Evolutionary conservation across 2,329 filamentous ascomycete genomes (phyloP).

Genomic region (Albophoma yamanashiensis): DNA sequence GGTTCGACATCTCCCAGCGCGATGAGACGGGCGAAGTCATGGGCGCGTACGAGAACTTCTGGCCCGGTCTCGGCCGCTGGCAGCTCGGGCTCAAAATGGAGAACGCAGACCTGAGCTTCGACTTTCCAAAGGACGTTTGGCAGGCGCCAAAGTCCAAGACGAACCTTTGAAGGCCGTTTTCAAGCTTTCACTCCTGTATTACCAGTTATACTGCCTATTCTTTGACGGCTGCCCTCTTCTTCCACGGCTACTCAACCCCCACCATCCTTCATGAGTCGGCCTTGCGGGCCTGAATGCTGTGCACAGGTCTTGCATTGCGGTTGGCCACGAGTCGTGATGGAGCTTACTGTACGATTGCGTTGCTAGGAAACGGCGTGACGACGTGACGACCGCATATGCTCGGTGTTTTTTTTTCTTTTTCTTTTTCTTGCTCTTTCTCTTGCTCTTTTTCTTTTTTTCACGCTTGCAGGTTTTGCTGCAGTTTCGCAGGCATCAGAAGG

Average conservation of each 20-base stretch:
- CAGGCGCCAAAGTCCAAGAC: not conserved
- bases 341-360: not conserved
- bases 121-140: constrained; percentile 15
- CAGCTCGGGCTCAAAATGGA: constrained; percentile 29
- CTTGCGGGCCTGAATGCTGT: not conserved
- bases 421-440: not conserved
- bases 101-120: constrained; percentile 20
- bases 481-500: not conserved
- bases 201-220: not conserved
- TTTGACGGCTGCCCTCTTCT: not conserved
- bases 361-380: not conserved
- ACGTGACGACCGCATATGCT: not conserved
- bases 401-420: not conserved
- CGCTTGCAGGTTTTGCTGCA: not conserved
- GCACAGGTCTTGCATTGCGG: not conserved
- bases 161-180: not conserved
- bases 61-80: constrained; percentile 35
- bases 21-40: constrained; percentile 9
- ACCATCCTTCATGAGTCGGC: not conserved
- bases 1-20: constrained; percentile 35
- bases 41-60: constrained; percentile 29
- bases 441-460: not conserved
- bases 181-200: not conserved
- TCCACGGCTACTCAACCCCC: not conserved
- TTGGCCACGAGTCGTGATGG: not conserved